A percentile compares a stretch with the other conserved stretches of the same genome.
Conservation (phyloP, 768 basidiomycete species). For the Boletus eberwhitei region DNA sequence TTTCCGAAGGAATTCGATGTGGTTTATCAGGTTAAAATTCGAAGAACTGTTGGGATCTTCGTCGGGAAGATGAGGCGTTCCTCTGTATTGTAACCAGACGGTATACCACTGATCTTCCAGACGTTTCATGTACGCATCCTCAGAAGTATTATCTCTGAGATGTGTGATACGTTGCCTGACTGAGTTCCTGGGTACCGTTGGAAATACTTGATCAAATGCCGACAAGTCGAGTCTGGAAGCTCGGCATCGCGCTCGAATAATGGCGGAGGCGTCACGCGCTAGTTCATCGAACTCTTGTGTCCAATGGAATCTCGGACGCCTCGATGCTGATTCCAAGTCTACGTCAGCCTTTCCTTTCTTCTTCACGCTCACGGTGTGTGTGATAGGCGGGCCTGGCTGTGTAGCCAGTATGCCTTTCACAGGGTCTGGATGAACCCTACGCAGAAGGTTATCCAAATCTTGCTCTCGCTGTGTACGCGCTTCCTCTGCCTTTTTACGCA, state of each 20-base stretch:
- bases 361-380: slow-evolving; percentile 32
- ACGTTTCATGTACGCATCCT: slow-evolving; percentile 71
- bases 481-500: slow-evolving; percentile 65
- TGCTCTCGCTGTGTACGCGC: slow-evolving; percentile 54
- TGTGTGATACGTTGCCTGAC: slow-evolving; percentile 66
- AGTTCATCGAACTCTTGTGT: slow-evolving; percentile 85
- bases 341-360: slow-evolving; percentile 28
- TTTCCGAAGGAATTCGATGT: slow-evolving; percentile 75
- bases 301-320: slow-evolving; percentile 79
- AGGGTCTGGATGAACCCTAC: slow-evolving; percentile 50
- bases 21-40: slow-evolving; percentile 78
- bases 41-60: slow-evolving; percentile 60
- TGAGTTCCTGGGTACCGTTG: slow-evolving; percentile 66
- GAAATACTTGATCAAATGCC: slow-evolving; percentile 77
- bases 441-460: slow-evolving; percentile 63
- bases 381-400: slow-evolving; percentile 46
- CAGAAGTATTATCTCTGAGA: slow-evolving; percentile 59
- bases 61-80: slow-evolving; percentile 67
- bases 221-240: slow-evolving; percentile 62
- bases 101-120: slow-evolving; percentile 81
- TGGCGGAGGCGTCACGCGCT: slow-evolving; percentile 76
- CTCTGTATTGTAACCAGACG: slow-evolving; percentile 70
- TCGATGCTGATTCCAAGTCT: slow-evolving; percentile 12
- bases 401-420: slow-evolving; percentile 45
- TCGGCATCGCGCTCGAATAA: slow-evolving; percentile 78